These are phyloP conservation scores for Apiospora hydei DNA, from an alignment of 2,329 filamentous ascomycete species.

Conservation along the genomic window DNA sequence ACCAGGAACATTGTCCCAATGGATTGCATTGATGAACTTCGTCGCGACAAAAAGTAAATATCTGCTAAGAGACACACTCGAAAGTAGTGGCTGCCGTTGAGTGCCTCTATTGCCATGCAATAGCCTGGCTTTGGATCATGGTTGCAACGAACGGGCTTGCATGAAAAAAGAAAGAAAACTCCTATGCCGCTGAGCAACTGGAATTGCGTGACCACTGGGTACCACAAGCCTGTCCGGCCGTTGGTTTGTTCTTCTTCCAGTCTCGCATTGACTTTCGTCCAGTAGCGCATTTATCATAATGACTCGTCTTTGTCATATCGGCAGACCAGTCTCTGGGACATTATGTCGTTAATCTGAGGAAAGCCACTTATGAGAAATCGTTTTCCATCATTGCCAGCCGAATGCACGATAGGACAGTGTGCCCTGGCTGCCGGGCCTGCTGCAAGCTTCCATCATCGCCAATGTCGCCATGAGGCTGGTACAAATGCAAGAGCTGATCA, in stretches of 20 bases:
- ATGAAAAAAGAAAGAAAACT: constrained; percentile 18
- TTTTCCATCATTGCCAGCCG: not conserved
- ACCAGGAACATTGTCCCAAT: constrained; percentile 13
- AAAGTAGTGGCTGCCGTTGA: constrained; percentile 22
- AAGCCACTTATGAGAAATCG: not conserved
- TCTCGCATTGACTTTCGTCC: not conserved
- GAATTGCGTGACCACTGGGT: constrained; percentile 13
- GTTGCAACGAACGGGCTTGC: constrained; percentile 19
- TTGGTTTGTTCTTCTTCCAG: constrained; percentile 16
- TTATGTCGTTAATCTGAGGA: constrained; percentile 16
- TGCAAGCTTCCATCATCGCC: not conserved
- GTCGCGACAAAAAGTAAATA: not conserved
- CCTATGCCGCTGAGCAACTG: not conserved
- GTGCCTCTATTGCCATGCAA: not conserved
- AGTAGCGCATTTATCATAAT: constrained; percentile 20
- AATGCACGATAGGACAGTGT: constrained; percentile 3
- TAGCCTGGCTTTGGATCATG: not conserved
- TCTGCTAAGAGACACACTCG: constrained; percentile 7
- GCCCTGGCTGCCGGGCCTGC: not conserved
- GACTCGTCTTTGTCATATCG: constrained; percentile 16
- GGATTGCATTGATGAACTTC: constrained; percentile 1
- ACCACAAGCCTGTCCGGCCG: not conserved
- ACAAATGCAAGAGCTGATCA: constrained; percentile 13
- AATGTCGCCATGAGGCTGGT: constrained; percentile 3
- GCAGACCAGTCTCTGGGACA: not conserved